These are phyloP conservation scores for Aspergillus sp. DNA, from an alignment of 2,329 filamentous ascomycete genomes.

Conservation along the genomic window DNA sequence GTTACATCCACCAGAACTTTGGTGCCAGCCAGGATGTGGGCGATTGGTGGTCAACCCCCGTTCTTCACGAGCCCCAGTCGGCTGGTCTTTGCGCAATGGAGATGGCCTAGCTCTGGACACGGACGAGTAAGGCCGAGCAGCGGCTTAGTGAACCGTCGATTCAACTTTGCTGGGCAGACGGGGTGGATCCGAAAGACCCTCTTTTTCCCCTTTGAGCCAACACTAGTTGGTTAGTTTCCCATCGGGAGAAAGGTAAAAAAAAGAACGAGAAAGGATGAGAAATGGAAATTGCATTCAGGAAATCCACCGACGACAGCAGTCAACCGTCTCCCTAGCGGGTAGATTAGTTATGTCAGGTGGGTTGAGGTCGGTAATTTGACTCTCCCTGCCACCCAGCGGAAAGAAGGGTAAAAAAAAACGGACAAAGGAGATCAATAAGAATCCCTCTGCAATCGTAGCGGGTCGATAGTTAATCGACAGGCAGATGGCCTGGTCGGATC, in stretches of 20 bases:
- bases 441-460: neutral
- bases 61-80: conserved; percentile 16
- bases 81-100: conserved; percentile 12
- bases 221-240: conserved; percentile 11
- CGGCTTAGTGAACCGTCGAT: conserved; percentile 3
- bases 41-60: conserved; percentile 9
- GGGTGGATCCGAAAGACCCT: conserved; percentile 2
- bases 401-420: neutral
- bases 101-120: conserved; percentile 8
- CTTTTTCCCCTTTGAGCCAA: neutral
- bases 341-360: neutral
- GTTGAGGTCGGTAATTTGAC: neutral
- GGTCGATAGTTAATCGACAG: neutral
- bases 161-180: neutral
- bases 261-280: conserved; percentile 3
- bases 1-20: conserved; percentile 6
- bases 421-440: neutral
- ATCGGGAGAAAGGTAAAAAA: conserved; percentile 9
- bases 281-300: neutral
- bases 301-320: neutral
- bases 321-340: neutral
- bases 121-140: conserved; percentile 9
- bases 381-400: neutral
- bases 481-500: neutral
- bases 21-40: neutral